Evolutionary conservation across 2,329 filamentous ascomycete genomes (phyloP).

Genomic region (Colletotrichum melonis): DNA sequence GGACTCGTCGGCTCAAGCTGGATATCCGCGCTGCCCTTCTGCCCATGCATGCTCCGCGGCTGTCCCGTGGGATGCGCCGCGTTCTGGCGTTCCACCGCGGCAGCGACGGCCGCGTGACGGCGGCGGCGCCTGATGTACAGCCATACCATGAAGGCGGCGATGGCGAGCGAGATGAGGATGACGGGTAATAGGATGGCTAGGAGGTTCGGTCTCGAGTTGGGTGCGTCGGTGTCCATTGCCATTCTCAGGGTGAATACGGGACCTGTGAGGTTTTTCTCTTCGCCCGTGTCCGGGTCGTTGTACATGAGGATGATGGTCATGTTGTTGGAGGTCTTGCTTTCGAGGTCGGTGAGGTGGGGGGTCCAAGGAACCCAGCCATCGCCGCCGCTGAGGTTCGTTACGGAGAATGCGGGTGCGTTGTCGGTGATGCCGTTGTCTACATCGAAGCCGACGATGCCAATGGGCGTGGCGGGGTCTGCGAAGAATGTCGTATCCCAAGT

Average conservation of each 20-base stretch:
- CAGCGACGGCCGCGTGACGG: constrained; percentile 34
- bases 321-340: constrained; percentile 30
- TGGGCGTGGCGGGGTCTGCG: constrained; percentile 33
- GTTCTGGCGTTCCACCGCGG: background rate
- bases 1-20: constrained; percentile 43
- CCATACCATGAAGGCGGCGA: constrained; percentile 38
- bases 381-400: constrained; percentile 37
- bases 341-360: constrained; percentile 39
- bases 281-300: constrained; percentile 33
- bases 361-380: constrained; percentile 45
- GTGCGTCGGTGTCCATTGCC: background rate
- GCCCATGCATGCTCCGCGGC: constrained; percentile 29
- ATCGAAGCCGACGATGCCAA: constrained; percentile 38
- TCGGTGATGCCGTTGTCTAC: constrained; percentile 29
- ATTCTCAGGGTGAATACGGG: constrained; percentile 40
- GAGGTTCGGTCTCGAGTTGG: constrained; percentile 27
- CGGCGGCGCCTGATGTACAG: constrained; percentile 41
- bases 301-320: constrained; percentile 40
- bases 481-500: constrained; percentile 47
- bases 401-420: constrained; percentile 35
- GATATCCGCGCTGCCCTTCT: constrained; percentile 39
- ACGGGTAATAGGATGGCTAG: constrained; percentile 44
- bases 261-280: constrained; percentile 35
- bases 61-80: background rate
- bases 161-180: constrained; percentile 41